Evolutionary conservation across 2,329 filamentous ascomycete genomes (phyloP).

Genomic region (Myriosclerotinia duriaeana): DNA sequence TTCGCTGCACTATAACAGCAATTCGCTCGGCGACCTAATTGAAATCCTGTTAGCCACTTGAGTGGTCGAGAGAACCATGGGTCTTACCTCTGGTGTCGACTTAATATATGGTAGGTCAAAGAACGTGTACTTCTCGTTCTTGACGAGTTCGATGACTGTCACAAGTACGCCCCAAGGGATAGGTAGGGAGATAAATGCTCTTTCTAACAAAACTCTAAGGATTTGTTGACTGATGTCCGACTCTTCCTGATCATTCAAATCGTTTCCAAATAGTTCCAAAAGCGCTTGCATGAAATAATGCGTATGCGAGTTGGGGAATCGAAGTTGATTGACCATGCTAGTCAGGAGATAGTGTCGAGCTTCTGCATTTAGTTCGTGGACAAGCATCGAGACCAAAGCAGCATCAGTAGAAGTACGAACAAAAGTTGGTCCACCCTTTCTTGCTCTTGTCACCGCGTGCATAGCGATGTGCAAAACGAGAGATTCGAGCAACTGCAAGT

Average conservation of each 20-base stretch:
- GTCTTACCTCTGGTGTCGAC: conserved; percentile 75
- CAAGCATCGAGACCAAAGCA: conserved; percentile 71
- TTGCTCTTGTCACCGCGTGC: conserved; percentile 62
- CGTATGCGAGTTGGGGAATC: conserved; percentile 85
- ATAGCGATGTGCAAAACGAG: conserved; percentile 81
- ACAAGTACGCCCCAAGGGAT: conserved; percentile 95
- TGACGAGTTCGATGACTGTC: conserved; percentile 83
- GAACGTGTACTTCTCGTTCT: conserved; percentile 88
- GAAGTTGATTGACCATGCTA: conserved; percentile 86
- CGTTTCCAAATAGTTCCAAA: conserved; percentile 79
- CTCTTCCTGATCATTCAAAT: conserved; percentile 72
- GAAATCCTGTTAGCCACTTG: conserved; percentile 6
- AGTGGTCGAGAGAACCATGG: neutral
- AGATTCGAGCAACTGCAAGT: conserved; percentile 72
- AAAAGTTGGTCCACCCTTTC: conserved; percentile 63
- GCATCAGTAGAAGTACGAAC: conserved; percentile 65
- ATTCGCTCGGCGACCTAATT: conserved; percentile 39
- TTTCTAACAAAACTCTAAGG: conserved; percentile 82
- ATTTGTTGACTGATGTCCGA: conserved; percentile 86
- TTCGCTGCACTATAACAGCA: conserved; percentile 34
- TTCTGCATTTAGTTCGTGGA: conserved; percentile 72
- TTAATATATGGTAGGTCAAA: conserved; percentile 94
- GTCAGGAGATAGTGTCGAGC: conserved; percentile 80
- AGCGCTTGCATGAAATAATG: conserved; percentile 89
- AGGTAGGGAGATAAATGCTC: conserved; percentile 82